Percentiles rank a stretch among this genome's conserved stretches.
phyloP scores from a whole-genome alignment of 148 eudicot genomes.

The Limonium bicolor region DNA sequence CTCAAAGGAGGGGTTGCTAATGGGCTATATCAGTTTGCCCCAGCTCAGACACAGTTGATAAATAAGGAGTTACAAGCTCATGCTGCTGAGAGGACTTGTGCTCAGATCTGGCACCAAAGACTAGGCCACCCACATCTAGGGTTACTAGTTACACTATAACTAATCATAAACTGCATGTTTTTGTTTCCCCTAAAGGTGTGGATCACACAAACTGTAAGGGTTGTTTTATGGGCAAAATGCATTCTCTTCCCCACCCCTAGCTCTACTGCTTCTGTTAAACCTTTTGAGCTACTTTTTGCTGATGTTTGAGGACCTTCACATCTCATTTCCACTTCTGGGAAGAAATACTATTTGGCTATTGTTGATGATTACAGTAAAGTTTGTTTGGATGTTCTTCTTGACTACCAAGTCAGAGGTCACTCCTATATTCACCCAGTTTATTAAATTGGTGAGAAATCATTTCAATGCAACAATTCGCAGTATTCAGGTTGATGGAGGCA shows the following conservation, averaged over 20 bases:
- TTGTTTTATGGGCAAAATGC: neutral
- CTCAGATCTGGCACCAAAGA: neutral
- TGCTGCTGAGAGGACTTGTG: no score
- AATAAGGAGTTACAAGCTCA: neutral
- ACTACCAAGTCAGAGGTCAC: neutral
- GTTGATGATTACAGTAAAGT: neutral
- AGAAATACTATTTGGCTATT: neutral
- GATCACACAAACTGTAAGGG: neutral
- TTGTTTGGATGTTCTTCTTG: neutral
- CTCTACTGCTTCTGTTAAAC: neutral
- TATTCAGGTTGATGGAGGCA: neutral
- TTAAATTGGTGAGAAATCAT: neutral
- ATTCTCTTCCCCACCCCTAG: neutral
- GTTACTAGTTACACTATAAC: neutral
- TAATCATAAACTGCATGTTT: neutral
- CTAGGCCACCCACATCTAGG: neutral
- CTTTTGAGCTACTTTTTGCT: neutral
- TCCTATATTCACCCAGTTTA: neutral
- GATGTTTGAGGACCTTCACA: neutral
- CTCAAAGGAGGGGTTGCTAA: neutral
- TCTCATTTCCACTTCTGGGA: neutral
- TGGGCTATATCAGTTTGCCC: neutral
- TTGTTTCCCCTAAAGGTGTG: neutral
- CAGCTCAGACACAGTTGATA: neutral
- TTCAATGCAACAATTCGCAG: neutral